phyloP scores from a whole-genome alignment of 2,329 filamentous ascomycete species.

The Helicocarpus griseus region DNA sequence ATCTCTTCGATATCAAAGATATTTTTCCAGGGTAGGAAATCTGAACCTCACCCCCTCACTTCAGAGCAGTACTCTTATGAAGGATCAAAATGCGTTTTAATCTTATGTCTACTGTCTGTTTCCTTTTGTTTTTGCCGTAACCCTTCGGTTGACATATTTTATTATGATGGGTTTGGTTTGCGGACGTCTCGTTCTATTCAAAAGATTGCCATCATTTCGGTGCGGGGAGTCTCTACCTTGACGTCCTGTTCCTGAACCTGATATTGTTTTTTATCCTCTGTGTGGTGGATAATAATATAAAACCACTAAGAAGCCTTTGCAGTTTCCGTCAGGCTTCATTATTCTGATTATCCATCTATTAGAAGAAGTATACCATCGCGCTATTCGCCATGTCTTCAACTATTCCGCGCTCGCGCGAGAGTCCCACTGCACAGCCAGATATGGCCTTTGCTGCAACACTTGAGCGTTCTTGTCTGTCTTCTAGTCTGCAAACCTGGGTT shows the following conservation, averaged over 20 bases:
- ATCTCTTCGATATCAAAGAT: background rate
- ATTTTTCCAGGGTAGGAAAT: background rate
- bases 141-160: no score
- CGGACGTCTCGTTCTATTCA: no score
- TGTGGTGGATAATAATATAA: no score
- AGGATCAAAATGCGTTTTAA: background rate
- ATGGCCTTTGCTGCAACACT: constrained; percentile 17
- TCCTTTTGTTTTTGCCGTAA: no score
- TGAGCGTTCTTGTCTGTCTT: constrained; percentile 17
- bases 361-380: background rate
- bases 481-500: constrained; percentile 19
- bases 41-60: background rate
- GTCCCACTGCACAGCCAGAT: background rate
- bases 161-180: no score
- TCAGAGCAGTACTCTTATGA: background rate
- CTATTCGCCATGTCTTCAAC: background rate
- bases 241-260: no score
- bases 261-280: no score
- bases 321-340: no score
- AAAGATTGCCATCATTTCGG: no score
- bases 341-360: background rate
- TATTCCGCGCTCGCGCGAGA: background rate
- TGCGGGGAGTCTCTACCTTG: no score
- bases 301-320: no score
- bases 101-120: no score